Evolutionary conservation across 495 filamentous ascomycete genomes (phyloP).

Genomic region (Neurospora sp.): DNA sequence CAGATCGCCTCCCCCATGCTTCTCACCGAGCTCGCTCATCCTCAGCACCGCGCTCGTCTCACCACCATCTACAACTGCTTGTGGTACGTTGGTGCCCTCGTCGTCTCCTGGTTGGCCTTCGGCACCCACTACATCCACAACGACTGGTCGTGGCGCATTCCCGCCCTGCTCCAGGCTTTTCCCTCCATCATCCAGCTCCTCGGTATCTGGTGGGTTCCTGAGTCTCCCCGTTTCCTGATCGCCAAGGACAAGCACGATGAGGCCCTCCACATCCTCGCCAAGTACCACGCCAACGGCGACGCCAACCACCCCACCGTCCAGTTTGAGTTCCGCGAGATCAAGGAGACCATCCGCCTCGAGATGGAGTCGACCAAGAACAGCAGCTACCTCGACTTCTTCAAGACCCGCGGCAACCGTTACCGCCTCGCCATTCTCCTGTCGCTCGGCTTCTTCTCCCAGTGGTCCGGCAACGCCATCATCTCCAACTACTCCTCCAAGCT

Average conservation of each 20-base stretch:
- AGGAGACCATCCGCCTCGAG: slow-evolving; percentile 47
- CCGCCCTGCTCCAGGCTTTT: slow-evolving; percentile 44
- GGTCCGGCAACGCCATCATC: slow-evolving; percentile 58
- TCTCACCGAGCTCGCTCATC: slow-evolving; percentile 55
- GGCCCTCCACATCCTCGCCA: slow-evolving; percentile 47
- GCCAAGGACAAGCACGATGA: slow-evolving; percentile 55
- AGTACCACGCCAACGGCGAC: slow-evolving; percentile 50
- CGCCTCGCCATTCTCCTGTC: slow-evolving; percentile 47
- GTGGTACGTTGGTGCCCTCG: slow-evolving; percentile 49
- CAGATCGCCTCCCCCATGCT: slow-evolving; percentile 55
- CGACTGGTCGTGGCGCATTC: slow-evolving; percentile 46
- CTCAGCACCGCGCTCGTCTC: slow-evolving; percentile 56
- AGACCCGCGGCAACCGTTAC: slow-evolving; percentile 59
- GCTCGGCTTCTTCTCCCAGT: slow-evolving; percentile 57
- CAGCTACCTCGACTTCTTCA: slow-evolving; percentile 50
- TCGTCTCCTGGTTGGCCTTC: slow-evolving; percentile 43
- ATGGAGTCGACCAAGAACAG: slow-evolving; percentile 31
- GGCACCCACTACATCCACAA: slow-evolving; percentile 39
- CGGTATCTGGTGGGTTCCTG: slow-evolving; percentile 46
- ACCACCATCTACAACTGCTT: slow-evolving; percentile 58
- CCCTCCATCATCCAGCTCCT: slow-evolving; percentile 42
- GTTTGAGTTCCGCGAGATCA: slow-evolving; percentile 51
- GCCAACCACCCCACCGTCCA: slow-evolving; percentile 45
- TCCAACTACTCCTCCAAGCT: slow-evolving; percentile 53
- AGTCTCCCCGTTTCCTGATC: slow-evolving; percentile 55